Evolutionary conservation across 1,284 basidiomycete genomes (phyloP), one percentile per base, ranked within the genome.

Genomic region (Naganishia liquefaciens): DNA sequence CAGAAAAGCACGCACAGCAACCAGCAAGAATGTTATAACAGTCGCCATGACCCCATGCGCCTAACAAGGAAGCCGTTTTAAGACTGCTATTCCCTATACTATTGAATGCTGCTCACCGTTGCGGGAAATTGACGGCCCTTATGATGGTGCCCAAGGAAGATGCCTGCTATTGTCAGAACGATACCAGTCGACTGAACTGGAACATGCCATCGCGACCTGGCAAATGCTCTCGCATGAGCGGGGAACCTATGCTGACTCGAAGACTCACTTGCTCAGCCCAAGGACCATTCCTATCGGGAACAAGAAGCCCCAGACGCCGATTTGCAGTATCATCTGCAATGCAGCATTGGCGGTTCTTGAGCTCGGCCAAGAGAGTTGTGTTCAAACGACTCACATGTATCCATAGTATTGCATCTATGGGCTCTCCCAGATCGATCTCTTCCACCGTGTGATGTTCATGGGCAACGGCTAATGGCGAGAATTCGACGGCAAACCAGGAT

Each of bases 201-300:
- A 49, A 93, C 90, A 76, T 93, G 91, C 86, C 88, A 93, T 73
- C 85, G 83, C 76, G 80, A 81, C 53, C 80, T 80, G 64, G 17
- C 30, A 39, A 43, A 30, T 11, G 40, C 51, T 49, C 11, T 15
- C n/a, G 27, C 21, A 49, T 44, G 25, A 64, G 23, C 30, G 51
- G 27, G 52, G 23, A n/a, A 46, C 39, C 19, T 19, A 44, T 6
- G 10, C 10, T 13, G 23, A 43, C 13, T 11, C 28, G 13, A 3
- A 5, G 9, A 68, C 72, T 68, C 85, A 91, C 73, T 87, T 84
- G 9, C 87, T 83, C 30, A 93, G 80, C 10, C 91, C 91, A 2
- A 93, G 80, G 0, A 93, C 88, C 91, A 93, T 93, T 27, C 91
- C 91, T 9, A 87, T 81, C 0, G 91, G 91, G 73, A 93, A 93